Conservation (phyloP, 768 basidiomycete species). For the Pleurotus citrinopileatus region DNA sequence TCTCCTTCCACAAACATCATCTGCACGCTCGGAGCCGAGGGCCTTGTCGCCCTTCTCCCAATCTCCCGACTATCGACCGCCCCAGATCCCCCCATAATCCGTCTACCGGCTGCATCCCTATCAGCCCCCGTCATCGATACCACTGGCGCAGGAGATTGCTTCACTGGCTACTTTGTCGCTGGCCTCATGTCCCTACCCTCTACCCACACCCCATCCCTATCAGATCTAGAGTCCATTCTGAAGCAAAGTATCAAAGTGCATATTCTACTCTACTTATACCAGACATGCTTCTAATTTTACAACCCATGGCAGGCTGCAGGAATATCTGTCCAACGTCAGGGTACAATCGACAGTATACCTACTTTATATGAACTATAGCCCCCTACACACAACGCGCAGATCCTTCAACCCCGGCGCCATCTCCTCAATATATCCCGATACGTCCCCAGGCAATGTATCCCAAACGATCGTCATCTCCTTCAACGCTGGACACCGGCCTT, state of each 20-base stretch:
- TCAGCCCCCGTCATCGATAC: slow-evolving; percentile 43
- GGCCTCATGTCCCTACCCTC: slow-evolving; percentile 47
- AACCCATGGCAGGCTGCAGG: slow-evolving; percentile 68
- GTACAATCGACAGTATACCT: slow-evolving; percentile 60
- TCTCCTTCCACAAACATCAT: slow-evolving; percentile 48
- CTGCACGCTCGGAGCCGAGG: slow-evolving; percentile 53
- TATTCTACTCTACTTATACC: neutral
- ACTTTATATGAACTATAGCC: slow-evolving; percentile 32
- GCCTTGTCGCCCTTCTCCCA: slow-evolving; percentile 41
- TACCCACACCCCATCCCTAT: no score
- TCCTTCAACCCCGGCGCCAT: neutral
- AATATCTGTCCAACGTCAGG: slow-evolving; percentile 56
- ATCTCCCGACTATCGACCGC: slow-evolving; percentile 12
- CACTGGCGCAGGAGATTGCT: slow-evolving; percentile 66
- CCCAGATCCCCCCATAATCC: no score
- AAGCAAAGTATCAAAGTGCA: slow-evolving; percentile 40
- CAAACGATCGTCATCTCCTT: slow-evolving; percentile 7
- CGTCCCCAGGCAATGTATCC: neutral
- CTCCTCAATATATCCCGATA: neutral
- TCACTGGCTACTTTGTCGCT: slow-evolving; percentile 57
- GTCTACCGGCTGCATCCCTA: slow-evolving; percentile 47
- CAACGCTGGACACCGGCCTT: neutral
- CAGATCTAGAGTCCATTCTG: slow-evolving; percentile 32
- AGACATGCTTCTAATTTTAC: neutral
- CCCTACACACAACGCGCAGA: neutral